These are phyloP conservation scores for Capillidium heterosporum DNA, from an alignment of 371 early-diverging fungal genomes.

Conservation along the genomic window DNA sequence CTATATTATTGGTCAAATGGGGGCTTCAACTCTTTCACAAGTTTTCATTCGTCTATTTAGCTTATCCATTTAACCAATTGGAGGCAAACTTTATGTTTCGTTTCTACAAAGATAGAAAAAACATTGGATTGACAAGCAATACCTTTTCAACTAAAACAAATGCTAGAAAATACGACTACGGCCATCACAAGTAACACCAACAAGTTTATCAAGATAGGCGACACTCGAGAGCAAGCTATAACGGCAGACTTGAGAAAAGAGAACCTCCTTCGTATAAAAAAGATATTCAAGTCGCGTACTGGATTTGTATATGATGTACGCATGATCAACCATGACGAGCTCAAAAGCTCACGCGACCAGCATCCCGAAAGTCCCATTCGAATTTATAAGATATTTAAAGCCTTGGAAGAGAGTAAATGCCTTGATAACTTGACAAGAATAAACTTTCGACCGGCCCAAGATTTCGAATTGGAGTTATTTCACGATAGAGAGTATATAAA, in stretches of 20 bases:
- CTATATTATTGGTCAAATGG: too few relatives aligned
- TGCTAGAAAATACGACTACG: neutral
- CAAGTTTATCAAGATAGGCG: too few relatives aligned
- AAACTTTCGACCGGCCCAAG: constrained; percentile 20
- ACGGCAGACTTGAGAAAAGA: neutral
- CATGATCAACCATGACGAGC: constrained; percentile 7
- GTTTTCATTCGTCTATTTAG: too few relatives aligned
- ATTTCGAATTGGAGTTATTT: neutral
- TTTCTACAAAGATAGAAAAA: too few relatives aligned
- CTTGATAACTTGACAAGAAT: constrained; percentile 29
- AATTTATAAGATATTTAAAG: constrained; percentile 40
- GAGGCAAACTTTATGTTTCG: too few relatives aligned
- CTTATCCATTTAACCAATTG: too few relatives aligned
- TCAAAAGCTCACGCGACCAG: neutral
- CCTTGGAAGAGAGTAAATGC: constrained; percentile 23
- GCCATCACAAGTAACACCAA: neutral
- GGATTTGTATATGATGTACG: constrained; percentile 12
- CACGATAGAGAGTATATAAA: neutral
- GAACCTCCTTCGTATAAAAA: neutral
- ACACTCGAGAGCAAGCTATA: neutral
- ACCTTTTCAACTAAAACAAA: neutral
- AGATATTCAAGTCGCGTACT: too few relatives aligned
- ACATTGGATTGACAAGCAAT: neutral
- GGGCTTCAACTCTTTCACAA: too few relatives aligned
- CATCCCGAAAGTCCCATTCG: constrained; percentile 62